phyloP scores from a whole-genome alignment of 2,329 filamentous ascomycete species.

The Colletotrichum zoysiae region DNA sequence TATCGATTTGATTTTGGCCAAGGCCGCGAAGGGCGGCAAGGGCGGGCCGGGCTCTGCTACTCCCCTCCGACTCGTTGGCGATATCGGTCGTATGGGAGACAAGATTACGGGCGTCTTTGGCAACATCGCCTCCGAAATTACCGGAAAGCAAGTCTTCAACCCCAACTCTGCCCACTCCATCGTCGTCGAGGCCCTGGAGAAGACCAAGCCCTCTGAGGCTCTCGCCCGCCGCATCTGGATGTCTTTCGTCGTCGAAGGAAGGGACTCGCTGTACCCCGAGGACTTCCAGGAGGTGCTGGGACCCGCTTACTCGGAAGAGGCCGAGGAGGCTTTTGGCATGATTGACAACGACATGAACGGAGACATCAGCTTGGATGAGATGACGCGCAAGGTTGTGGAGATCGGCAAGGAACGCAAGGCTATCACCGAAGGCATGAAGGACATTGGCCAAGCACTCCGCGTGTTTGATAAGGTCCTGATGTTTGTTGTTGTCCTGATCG shows the following conservation, averaged over 20 bases:
- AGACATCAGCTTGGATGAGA: conserved; percentile 95
- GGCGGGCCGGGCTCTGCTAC: conserved; percentile 72
- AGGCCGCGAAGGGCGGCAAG: conserved; percentile 64
- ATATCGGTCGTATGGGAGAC: conserved; percentile 86
- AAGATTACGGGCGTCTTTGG: conserved; percentile 95
- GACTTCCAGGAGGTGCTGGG: conserved; percentile 93
- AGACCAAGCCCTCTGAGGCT: conserved; percentile 86
- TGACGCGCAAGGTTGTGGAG: conserved; percentile 88
- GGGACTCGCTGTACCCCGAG: conserved; percentile 81
- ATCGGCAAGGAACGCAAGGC: conserved; percentile 89
- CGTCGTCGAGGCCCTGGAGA: conserved; percentile 89
- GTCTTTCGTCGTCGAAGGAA: conserved; percentile 94
- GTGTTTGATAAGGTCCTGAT: conserved; percentile 90
- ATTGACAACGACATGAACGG: conserved; percentile 92
- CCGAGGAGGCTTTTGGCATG: conserved; percentile 84
- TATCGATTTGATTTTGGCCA: conserved; percentile 74
- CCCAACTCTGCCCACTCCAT: conserved; percentile 90
- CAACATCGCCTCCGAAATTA: conserved; percentile 93
- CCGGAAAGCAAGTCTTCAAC: conserved; percentile 95
- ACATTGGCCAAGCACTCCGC: conserved; percentile 93
- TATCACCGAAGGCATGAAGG: conserved; percentile 93
- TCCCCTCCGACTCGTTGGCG: conserved; percentile 83
- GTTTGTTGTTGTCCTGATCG: conserved; percentile 82
- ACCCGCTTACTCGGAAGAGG: conserved; percentile 77
- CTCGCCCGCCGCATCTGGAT: conserved; percentile 96